phyloP scores from a whole-genome alignment of 116 monocot genomes.

The Cymodocea nodosa region DNA sequence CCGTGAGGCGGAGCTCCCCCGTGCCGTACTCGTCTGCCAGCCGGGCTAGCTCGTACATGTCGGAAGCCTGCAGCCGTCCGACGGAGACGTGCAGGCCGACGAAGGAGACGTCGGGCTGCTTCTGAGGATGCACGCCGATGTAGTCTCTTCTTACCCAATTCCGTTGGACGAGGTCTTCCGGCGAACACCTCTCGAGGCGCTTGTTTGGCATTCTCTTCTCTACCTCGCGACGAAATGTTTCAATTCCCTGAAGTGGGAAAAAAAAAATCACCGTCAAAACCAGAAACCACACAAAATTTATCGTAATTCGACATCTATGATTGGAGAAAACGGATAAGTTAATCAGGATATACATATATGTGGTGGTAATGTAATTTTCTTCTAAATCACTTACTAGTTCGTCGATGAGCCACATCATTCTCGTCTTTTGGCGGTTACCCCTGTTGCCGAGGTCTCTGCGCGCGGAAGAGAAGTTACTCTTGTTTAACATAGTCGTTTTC shows the following conservation, averaged over 20 bases:
- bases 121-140: slow-evolving; percentile 83
- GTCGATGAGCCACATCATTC: slow-evolving; percentile 99
- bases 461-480: not conserved
- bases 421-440: slow-evolving; percentile 83
- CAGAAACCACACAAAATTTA: too few species aligned
- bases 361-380: not conserved
- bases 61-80: slow-evolving; percentile 55
- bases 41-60: slow-evolving; percentile 82
- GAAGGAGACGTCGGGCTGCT: slow-evolving; percentile 58
- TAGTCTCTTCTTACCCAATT: slow-evolving; percentile 71
- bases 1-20: slow-evolving; percentile 80
- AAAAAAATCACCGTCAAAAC: not conserved
- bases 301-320: too few species aligned
- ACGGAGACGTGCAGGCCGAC: slow-evolving; percentile 81
- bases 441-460: slow-evolving; percentile 64
- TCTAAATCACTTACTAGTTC: slow-evolving; percentile 56
- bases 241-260: slow-evolving; percentile 70
- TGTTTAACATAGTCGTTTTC: too few species aligned
- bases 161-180: slow-evolving; percentile 43
- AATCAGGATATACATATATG: too few species aligned
- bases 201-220: slow-evolving; percentile 63
- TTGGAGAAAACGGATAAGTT: too few species aligned
- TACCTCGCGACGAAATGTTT: slow-evolving; percentile 66
- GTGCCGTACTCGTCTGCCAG: slow-evolving; percentile 77
- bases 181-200: slow-evolving; percentile 39